Evolutionary conservation across 2,329 filamentous ascomycete species (phyloP), one percentile per base, ranked within the genome.

Genomic region (Neonectria faginata): DNA sequence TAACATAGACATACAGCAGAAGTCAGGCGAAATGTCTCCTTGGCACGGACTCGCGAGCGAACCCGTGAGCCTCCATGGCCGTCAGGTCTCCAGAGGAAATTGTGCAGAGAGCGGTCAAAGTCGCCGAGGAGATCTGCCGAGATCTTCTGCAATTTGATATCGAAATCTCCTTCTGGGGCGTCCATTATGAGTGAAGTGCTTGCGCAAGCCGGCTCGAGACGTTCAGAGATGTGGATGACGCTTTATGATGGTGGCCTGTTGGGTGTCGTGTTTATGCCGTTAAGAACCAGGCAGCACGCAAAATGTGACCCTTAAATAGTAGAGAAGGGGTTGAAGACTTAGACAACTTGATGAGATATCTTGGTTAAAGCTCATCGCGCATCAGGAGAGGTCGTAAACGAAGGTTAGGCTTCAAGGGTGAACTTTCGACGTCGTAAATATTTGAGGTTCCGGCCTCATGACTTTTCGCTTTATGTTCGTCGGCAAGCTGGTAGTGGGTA

Each of bases 91-190:
- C 83, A 83, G 5, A 89, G 79, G 65, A 89, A 86, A 2, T 81
- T 79, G 2, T 70, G 77, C 3, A 91, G 77, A 5, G 84, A 84
- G 57, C 77, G 77, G 75, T 88, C 83, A 70, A 91, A 85, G 67
- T 90, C 87, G 55, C 79, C 78, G 18, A 91, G 82, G 63, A 91
- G 81, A 62, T 89, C 87, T 9, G 78, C 79, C 2, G 89, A 89
- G 60, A 85, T 80, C 71, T 85, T 87, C 68, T 90, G 87, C 60
- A 91, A 83, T 75, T 88, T 85, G 60, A 89, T 80, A 70, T 91
- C 89, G 60, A 83, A 76, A 54, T 91, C 89, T 31, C 85, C 82
- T 47, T 90, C 88, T 36, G 83, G 76, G 18, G 82, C 86, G 68
- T 91, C 89, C 88, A 91, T 90, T 50, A 58, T 73, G 48, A 9